Conservation (phyloP, 345 rosid species). For the Hibiscus mutabilis region DNA sequence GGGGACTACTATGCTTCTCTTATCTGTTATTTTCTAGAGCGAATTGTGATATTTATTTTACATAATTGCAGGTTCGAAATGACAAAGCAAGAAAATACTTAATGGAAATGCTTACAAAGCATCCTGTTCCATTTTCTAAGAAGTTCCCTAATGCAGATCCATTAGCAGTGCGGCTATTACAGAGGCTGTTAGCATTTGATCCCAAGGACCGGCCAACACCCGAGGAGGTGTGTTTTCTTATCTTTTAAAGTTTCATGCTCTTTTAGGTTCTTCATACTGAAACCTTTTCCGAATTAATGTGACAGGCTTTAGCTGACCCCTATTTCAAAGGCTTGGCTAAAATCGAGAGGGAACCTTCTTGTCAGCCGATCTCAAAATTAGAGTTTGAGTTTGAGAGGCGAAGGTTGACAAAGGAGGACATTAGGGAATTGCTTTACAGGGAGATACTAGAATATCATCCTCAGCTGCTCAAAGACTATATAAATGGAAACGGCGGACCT, state of each 20-base stretch:
- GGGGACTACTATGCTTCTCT: background rate
- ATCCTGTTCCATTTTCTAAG: slow-evolving; percentile 54
- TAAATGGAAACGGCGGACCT: slow-evolving; percentile 78
- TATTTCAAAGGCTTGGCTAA: slow-evolving; percentile 87
- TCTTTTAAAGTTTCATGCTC: slow-evolving; percentile 1
- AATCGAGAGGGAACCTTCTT: slow-evolving; percentile 93
- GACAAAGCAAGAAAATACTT: slow-evolving; percentile 91
- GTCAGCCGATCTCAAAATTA: slow-evolving; percentile 77
- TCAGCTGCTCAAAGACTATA: slow-evolving; percentile 81
- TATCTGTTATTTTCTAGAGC: background rate
- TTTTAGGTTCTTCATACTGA: background rate
- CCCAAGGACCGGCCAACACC: slow-evolving; percentile 95
- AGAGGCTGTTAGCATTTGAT: slow-evolving; percentile 88
- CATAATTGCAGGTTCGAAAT: slow-evolving; percentile 71
- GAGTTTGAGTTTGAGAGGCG: slow-evolving; percentile 98
- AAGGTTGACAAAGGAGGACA: slow-evolving; percentile 80
- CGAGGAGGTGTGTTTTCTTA: slow-evolving; percentile 51
- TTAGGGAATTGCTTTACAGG: slow-evolving; percentile 71
- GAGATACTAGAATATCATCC: slow-evolving; percentile 97
- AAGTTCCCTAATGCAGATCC: slow-evolving; percentile 91
- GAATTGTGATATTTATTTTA: background rate
- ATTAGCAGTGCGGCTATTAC: slow-evolving; percentile 60
- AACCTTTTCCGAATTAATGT: slow-evolving; percentile 6
- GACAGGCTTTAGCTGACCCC: slow-evolving; percentile 87
- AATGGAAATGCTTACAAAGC: slow-evolving; percentile 75